Percentiles rank a stretch among this genome's conserved stretches.
phyloP scores from a whole-genome alignment of 2,329 filamentous ascomycete genomes.

The Fusarium sp. region DNA sequence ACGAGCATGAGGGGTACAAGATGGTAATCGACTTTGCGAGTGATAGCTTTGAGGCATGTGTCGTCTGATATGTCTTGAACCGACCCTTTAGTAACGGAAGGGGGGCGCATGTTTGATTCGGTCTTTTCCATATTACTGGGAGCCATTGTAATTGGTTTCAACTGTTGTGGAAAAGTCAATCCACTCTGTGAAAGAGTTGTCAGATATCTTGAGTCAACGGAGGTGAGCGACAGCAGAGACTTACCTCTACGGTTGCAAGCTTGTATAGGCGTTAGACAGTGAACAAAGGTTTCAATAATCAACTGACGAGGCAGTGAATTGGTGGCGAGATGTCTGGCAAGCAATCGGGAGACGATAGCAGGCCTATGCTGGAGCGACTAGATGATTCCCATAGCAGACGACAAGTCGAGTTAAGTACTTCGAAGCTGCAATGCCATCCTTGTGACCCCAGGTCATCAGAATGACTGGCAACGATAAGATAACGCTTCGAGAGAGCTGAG shows the following conservation, averaged over 20 bases:
- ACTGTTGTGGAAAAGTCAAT: no score
- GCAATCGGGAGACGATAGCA: not conserved
- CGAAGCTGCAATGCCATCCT: not conserved
- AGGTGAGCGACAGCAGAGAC: no score
- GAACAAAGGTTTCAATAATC: not conserved
- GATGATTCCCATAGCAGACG: not conserved
- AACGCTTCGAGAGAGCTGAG: not conserved
- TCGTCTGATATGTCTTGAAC: slow-evolving; percentile 15
- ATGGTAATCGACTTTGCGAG: slow-evolving; percentile 23
- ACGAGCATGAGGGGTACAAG: slow-evolving; percentile 20
- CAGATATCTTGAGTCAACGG: not conserved
- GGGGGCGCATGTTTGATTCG: not conserved
- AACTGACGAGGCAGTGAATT: not conserved
- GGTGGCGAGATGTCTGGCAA: not conserved
- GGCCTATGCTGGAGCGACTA: slow-evolving; percentile 1
- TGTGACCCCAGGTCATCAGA: no score
- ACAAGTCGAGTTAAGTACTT: slow-evolving; percentile 13
- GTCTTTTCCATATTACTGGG: slow-evolving; percentile 6
- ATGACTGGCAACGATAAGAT: not conserved
- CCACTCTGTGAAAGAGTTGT: not conserved
- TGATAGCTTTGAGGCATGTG: not conserved
- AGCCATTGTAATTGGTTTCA: not conserved
- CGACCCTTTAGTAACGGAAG: slow-evolving; percentile 7
- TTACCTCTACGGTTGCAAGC: no score
- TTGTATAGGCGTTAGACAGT: no score